These are phyloP conservation scores for Penicillium manginii DNA, from an alignment of 495 filamentous ascomycete genomes.

Conservation along the genomic window DNA sequence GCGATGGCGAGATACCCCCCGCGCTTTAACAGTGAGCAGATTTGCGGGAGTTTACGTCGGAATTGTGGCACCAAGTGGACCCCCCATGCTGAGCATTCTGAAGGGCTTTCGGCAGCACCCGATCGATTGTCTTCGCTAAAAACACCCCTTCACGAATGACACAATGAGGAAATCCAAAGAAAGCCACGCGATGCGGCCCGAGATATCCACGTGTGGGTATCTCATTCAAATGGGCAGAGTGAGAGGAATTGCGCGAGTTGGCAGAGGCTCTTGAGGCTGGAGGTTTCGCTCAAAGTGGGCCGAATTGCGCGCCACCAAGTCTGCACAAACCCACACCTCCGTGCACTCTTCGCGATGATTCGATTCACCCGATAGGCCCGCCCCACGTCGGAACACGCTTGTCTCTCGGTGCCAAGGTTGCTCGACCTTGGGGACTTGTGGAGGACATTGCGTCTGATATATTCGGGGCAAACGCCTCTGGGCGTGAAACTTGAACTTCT, in stretches of 20 bases:
- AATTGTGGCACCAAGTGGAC: slow-evolving; percentile 7
- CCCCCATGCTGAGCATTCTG: not conserved
- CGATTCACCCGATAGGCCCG: not conserved
- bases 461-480: not conserved
- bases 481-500: slow-evolving; percentile 4
- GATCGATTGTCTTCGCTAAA: not conserved
- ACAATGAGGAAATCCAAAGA: too few species aligned
- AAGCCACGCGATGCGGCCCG: not conserved
- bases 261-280: not conserved
- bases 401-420: slow-evolving; percentile 2
- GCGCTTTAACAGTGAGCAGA: slow-evolving; percentile 14
- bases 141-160: too few species aligned
- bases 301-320: slow-evolving; percentile 1
- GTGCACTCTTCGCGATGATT: not conserved
- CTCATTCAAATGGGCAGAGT: not conserved
- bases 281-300: not conserved
- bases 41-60: slow-evolving; percentile 17
- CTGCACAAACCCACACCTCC: not conserved
- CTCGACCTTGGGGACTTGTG: not conserved
- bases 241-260: slow-evolving; percentile 3
- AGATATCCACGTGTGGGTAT: slow-evolving; percentile 2
- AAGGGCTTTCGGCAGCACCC: slow-evolving; percentile 4
- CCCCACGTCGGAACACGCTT: not conserved
- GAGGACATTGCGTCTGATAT: not conserved
- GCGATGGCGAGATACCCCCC: slow-evolving; percentile 6